These are phyloP conservation scores for Neurospora sp. DNA, from an alignment of 495 filamentous ascomycete genomes.

Conservation along the genomic window DNA sequence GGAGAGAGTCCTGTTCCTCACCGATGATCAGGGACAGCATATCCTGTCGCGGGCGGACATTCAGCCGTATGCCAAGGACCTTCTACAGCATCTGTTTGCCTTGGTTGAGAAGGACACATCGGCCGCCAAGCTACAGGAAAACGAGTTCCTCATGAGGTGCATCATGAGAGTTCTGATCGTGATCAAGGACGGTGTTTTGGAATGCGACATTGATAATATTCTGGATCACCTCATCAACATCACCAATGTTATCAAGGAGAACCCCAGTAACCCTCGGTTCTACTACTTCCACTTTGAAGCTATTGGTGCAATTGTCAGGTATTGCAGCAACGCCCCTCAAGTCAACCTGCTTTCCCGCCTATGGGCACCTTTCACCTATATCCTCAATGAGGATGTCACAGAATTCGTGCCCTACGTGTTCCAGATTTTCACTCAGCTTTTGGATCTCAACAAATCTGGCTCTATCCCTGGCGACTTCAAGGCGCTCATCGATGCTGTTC, in stretches of 20 bases:
- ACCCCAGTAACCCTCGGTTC: constrained; percentile 95
- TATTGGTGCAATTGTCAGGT: constrained; percentile 87
- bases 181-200: constrained; percentile 66
- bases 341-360: constrained; percentile 66
- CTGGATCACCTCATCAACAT: constrained; percentile 74
- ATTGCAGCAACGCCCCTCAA: constrained; percentile 53
- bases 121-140: constrained; percentile 92
- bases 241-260: constrained; percentile 75
- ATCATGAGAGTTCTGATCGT: constrained; percentile 95
- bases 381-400: constrained; percentile 69
- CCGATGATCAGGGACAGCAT: constrained; percentile 58
- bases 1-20: constrained; percentile 76
- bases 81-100: constrained; percentile 85
- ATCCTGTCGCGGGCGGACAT: constrained; percentile 66
- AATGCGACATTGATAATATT: constrained; percentile 56
- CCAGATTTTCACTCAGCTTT: constrained; percentile 81
- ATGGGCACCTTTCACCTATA: constrained; percentile 62
- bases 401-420: constrained; percentile 97
- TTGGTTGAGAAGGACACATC: constrained; percentile 71
- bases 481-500: constrained; percentile 59
- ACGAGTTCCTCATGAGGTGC: constrained; percentile 97
- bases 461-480: constrained; percentile 68
- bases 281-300: constrained; percentile 98
- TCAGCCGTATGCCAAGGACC: constrained; percentile 66
- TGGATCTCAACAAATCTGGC: constrained; percentile 69